Conservation (phyloP, 2,329 filamentous ascomycete species). For the Fusarium bulbicola region DNA sequence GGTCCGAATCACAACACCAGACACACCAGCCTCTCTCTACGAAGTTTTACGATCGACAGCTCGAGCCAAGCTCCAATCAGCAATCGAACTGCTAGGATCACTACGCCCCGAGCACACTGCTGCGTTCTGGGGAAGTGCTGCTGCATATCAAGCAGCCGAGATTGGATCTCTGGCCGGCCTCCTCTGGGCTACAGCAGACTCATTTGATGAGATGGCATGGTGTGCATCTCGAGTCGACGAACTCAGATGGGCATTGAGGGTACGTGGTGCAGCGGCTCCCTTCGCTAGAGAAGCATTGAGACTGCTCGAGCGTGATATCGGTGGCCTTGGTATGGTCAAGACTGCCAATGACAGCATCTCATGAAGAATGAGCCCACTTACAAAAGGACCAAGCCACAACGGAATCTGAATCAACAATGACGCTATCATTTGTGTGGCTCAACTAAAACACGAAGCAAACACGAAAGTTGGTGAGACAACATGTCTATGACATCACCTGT, state of each 20-base stretch:
- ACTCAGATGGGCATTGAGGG: slow-evolving; percentile 54
- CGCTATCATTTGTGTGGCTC: slow-evolving; percentile 3
- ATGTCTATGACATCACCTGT: slow-evolving; percentile 41
- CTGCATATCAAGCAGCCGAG: slow-evolving; percentile 54
- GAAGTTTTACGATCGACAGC: slow-evolving; percentile 50
- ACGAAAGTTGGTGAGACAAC: slow-evolving; percentile 3
- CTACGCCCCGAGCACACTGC: slow-evolving; percentile 57
- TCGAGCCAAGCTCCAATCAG: slow-evolving; percentile 50
- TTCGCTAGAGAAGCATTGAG: slow-evolving; percentile 53
- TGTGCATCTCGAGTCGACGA: slow-evolving; percentile 52
- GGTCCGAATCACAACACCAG: slow-evolving; percentile 53
- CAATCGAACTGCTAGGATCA: slow-evolving; percentile 52
- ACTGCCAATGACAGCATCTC: slow-evolving; percentile 18
- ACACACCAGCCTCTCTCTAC: slow-evolving; percentile 44
- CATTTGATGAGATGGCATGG: slow-evolving; percentile 51
- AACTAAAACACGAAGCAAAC: slow-evolving; percentile 17
- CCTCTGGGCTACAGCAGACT: slow-evolving; percentile 52
- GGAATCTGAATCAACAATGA: neutral
- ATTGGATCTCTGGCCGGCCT: slow-evolving; percentile 54
- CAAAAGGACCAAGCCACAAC: neutral
- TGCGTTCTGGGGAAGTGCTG: slow-evolving; percentile 57
- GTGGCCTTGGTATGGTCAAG: slow-evolving; percentile 42
- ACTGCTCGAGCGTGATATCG: slow-evolving; percentile 49
- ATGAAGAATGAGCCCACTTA: neutral
- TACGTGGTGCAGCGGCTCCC: slow-evolving; percentile 50